Percentiles rank a stretch among this genome's conserved stretches.
These are phyloP conservation scores for Phoma sp. DNA, from an alignment of 2,329 filamentous ascomycete species.

Conservation along the genomic window DNA sequence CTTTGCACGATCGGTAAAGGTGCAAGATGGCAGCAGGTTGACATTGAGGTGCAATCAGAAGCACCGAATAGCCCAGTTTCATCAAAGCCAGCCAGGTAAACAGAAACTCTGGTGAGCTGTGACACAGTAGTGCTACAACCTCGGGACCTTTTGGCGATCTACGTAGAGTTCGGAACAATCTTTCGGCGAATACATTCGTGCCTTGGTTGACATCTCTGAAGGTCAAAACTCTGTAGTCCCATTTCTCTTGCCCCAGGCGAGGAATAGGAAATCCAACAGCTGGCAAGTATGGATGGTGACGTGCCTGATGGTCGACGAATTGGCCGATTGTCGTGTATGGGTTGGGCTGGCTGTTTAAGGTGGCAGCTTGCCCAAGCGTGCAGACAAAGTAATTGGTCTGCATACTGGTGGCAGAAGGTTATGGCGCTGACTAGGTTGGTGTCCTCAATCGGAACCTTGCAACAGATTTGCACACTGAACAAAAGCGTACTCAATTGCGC, in stretches of 20 bases:
- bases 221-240: slow-evolving; percentile 42
- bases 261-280: slow-evolving; percentile 60
- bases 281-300: slow-evolving; percentile 45
- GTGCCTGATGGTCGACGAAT: slow-evolving; percentile 59
- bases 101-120: slow-evolving; percentile 64
- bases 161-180: slow-evolving; percentile 31
- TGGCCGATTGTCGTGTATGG: slow-evolving; percentile 56
- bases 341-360: slow-evolving; percentile 43
- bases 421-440: not conserved
- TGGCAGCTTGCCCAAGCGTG: slow-evolving; percentile 63
- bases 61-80: slow-evolving; percentile 59
- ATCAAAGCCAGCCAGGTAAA: slow-evolving; percentile 67
- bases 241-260: slow-evolving; percentile 18
- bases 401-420: slow-evolving; percentile 19
- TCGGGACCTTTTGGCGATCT: slow-evolving; percentile 16
- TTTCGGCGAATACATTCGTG: slow-evolving; percentile 46
- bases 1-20: slow-evolving; percentile 58
- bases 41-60: slow-evolving; percentile 63
- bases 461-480: not conserved
- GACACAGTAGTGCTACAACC: slow-evolving; percentile 61
- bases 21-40: slow-evolving; percentile 57
- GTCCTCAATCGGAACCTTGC: not conserved
- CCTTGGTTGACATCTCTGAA: slow-evolving; percentile 46
- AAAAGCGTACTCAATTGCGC: not conserved
- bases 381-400: slow-evolving; percentile 65